Base-by-base conservation (phyloP, 2,329 filamentous ascomycete species). In the Calonectria ilicicola region DNA sequence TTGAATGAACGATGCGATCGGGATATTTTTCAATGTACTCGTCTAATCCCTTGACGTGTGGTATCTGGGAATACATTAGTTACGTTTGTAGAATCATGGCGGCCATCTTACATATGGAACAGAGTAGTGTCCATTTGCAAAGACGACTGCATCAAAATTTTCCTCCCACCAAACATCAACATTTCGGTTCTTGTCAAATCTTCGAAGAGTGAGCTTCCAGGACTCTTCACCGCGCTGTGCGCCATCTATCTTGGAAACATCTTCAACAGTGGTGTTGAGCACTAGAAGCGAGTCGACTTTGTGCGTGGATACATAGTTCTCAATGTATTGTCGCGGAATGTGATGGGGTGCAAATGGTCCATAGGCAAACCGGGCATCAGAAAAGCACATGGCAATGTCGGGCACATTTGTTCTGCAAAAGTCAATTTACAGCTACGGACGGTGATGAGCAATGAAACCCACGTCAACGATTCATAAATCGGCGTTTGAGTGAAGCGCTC, bases 291-390 rank as follows among this genome's bases (percentile, higher is more conserved):
- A 65, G 72, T 91, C 89, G 0, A 84, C 84, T 49, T 84, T 81
- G 72, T 91, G 88, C 0, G 79, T 70, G 0, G 89, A 86, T 73
- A 91, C 89, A 74, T 91, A 91, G 38, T 86, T 86, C 68, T 90
- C 86, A 3, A 91, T 84, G 68, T 91, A 91, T 74, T 90, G 88
- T 2, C 86, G 85, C 0, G 90, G 87, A 0, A 91, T 81, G 72
- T 87, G 85, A 75, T 91, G 89, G 0, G 89, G 89, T 15, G 86
- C 86, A 75, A 91, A 91, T 0, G 89, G 88, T 0, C 89, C 89
- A 69, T 90, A 90, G 0, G 89, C 82, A 73, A 91, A 91, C 0
- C 83, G 83, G 1, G 81, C 58, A 70, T 91, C 89, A 0, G 89
- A 90, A 74, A 90, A 90, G 5, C 83, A 85, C 89, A 90, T 91